phyloP scores from a whole-genome alignment of 2,329 filamentous ascomycete genomes.

The Geoglossum cookeanum region DNA sequence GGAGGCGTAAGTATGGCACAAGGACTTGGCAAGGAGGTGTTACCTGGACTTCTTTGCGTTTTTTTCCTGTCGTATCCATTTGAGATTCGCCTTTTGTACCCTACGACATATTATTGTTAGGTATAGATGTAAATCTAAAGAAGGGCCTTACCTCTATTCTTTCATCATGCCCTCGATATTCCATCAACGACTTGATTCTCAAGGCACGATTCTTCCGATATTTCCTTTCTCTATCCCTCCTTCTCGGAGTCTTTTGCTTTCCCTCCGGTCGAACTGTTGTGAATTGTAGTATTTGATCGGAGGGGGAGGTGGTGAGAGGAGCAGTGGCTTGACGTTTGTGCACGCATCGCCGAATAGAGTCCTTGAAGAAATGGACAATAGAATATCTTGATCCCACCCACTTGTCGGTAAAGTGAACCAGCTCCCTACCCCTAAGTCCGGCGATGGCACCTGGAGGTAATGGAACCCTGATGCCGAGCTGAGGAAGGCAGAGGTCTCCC shows the following conservation, averaged over 20 bases:
- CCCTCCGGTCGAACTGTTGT: neutral
- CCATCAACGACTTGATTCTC: neutral
- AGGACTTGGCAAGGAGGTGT: neutral
- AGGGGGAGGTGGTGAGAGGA: neutral
- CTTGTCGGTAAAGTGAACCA: neutral
- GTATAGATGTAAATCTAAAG: neutral
- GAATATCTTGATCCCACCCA: neutral
- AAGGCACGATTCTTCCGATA: neutral
- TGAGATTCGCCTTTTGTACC: neutral
- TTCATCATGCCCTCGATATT: neutral
- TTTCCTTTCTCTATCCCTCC: neutral
- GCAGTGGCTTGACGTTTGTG: neutral
- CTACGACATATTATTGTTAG: neutral
- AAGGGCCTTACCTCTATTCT: neutral
- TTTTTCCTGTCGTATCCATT: neutral
- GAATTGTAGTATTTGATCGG: neutral
- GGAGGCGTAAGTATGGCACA: neutral
- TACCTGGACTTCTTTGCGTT: neutral
- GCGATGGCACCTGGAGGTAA: neutral
- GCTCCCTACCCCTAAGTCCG: neutral
- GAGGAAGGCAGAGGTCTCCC: neutral
- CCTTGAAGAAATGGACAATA: neutral
- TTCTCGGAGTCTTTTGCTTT: neutral
- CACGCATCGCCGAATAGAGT: neutral
- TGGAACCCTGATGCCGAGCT: neutral